Evolutionary conservation across 2,329 filamentous ascomycete genomes (phyloP), one percentile per base, ranked within the genome.

Genomic region (Penicillium digitatum): DNA sequence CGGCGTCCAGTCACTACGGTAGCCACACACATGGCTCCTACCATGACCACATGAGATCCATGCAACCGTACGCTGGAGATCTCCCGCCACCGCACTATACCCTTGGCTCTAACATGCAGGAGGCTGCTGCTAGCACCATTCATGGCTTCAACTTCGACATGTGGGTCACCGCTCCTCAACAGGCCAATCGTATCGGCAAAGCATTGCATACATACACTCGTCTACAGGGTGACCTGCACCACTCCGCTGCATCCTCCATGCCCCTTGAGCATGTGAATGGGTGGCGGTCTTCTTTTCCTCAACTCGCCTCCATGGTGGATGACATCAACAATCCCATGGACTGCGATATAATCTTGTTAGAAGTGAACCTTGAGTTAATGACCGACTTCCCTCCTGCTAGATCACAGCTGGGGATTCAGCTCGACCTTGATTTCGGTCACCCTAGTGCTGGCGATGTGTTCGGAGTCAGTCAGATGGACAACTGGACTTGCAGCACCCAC

Each of bases 201-300:
- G 71, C 72, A n/a, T 61, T 75, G 32, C 77, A 79, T 62, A 66
- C 66, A 37, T 79, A 78, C 60, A 78, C 75, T 10, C 69, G 70
- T 27, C 67, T 78, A 9, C 72, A 76, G 56, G 69, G 69, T 39
- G 72, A 74, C 44, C 68, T 70, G 39, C 67, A 69, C 35, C 72
- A 69, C 16, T 69, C 69, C 18, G 63, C 45, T 35, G 65, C 69
- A 11, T 65, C 71, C n/a, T 68, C 72, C 0, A 70, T 71, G 58
- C 67, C 71, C 2, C 55, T 79, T 31, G 75, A 78, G 40, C 71
- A 72, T 34, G 27, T 78, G 16, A 57, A 54, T 12, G 66, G 70
- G 29, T 79, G 77, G 77, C 71, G 72, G 10, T 55, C 60, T 1
- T 69, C 67, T 5, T 79, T 76, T 59, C 77, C 77, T 37, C 63